Conservation (phyloP, 2,329 filamentous ascomycete genomes). For the Aureobasidium sp. region DNA sequence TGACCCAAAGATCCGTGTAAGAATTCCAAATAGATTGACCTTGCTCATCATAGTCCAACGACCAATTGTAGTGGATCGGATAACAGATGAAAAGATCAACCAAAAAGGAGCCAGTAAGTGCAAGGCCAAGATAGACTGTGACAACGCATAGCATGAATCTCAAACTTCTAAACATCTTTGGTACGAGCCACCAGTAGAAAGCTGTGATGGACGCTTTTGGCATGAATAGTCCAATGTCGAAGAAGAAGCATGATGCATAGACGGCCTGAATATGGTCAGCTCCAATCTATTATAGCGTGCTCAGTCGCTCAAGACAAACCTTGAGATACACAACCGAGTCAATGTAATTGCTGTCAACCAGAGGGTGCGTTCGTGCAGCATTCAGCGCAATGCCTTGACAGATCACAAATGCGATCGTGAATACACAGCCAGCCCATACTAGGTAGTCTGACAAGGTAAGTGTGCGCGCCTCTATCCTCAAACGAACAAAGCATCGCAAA, state of each 20-base stretch:
- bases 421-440: neutral
- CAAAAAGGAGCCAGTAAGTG: neutral
- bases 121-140: neutral
- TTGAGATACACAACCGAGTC: neutral
- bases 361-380: neutral
- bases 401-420: neutral
- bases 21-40: conserved; percentile 5
- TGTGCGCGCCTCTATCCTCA: conserved; percentile 1
- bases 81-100: neutral
- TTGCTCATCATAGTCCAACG: neutral
- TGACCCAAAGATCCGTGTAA: neutral
- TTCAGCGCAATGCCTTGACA: neutral
- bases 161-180: neutral
- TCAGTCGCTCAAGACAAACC: neutral
- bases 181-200: conserved; percentile 8
- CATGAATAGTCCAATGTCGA: conserved; percentile 1
- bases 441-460: conserved; percentile 10
- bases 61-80: neutral
- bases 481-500: conserved; percentile 6
- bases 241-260: conserved; percentile 7
- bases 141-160: neutral
- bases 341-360: neutral
- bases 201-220: conserved; percentile 7
- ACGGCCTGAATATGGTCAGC: neutral
- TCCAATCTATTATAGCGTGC: neutral